Base-by-base conservation (phyloP, 495 filamentous ascomycete genomes). In the Gamarada debralockiae region DNA sequence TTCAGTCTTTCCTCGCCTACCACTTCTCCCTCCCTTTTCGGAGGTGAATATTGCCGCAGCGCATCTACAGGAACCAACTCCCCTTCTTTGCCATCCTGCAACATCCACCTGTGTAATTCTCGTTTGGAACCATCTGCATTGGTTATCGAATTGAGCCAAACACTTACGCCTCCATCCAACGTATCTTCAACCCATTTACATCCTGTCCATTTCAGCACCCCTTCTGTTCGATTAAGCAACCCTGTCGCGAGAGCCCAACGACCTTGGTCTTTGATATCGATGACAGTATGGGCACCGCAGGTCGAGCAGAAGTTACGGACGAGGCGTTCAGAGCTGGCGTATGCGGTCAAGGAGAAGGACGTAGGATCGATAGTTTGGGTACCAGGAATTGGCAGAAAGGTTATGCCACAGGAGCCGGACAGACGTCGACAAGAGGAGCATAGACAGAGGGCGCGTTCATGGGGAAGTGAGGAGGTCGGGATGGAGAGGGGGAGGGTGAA, bases 221-320 rank as follows among this genome's bases (percentile, higher is more conserved):
- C 53, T 14, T 57, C 53, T 1, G 53, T 51, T 38, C 53, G 50
- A 34, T 63, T 54, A 48, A 25, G 54, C 22, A 58, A 34, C 12
- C 57, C 61, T 7, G 61, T 58, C 18, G 63, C 52, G 12, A 56
- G 53, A 18, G 58, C 52, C 48, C 55, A 55, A n/a, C 20, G 25
- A 5, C 46, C 57, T 3, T 64, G 51, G 48, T 60, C 55, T 23
- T 49, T 38, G 37, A 66, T 64, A 4, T 65, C 60, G 41, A 65
- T 61, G 48, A 85, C 82, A 55, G 83, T 69, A 56, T 87, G 82
- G 22, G 81, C 79, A 25, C 85, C 85, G 55, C 87, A 92, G 13
- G 66, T 80, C n/a, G 62, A 57, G 65, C 87, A 91, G 65, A 87
- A 88, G 56, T 80, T 79, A n/a, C 81, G 80, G 17, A 70, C 75